Evolutionary conservation across 73 alveolate genomes (phyloP).

Genomic region (Paraurostyla sp.): DNA sequence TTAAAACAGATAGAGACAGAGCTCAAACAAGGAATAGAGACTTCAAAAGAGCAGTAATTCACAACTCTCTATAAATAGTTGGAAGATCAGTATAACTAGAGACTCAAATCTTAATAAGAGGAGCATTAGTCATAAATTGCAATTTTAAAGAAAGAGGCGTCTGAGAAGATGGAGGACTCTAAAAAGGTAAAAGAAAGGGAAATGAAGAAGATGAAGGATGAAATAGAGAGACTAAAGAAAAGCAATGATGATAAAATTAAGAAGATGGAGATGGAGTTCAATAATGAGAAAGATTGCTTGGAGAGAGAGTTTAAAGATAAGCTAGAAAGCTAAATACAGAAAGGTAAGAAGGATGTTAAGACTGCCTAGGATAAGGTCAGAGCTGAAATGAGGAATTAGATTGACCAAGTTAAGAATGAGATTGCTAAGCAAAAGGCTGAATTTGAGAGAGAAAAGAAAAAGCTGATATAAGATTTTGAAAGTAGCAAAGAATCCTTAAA

Average conservation of each 20-base stretch:
- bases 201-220: slow-evolving; percentile 32
- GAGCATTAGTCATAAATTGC: background rate
- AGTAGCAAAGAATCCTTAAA: background rate
- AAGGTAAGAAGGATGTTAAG: slow-evolving; percentile 15
- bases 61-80: slow-evolving; percentile 4
- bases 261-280: background rate
- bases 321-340: background rate
- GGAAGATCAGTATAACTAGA: background rate
- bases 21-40: slow-evolving; percentile 19
- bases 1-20: slow-evolving; percentile 14
- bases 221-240: slow-evolving; percentile 3
- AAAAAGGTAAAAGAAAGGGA: slow-evolving; percentile 41
- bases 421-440: slow-evolving; percentile 55
- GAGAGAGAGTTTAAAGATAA: slow-evolving; percentile 44
- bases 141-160: background rate
- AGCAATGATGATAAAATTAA: slow-evolving; percentile 33
- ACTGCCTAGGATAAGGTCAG: slow-evolving; percentile 42
- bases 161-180: background rate
- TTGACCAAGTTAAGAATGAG: slow-evolving; percentile 51
- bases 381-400: slow-evolving; percentile 46
- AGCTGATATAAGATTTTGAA: background rate
- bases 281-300: slow-evolving; percentile 34
- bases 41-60: slow-evolving; percentile 15
- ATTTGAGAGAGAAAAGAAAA: slow-evolving; percentile 58
- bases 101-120: slow-evolving; percentile 7